Conservation (phyloP, 305 asterid genomes). For the Euphrasia arctica region DNA sequence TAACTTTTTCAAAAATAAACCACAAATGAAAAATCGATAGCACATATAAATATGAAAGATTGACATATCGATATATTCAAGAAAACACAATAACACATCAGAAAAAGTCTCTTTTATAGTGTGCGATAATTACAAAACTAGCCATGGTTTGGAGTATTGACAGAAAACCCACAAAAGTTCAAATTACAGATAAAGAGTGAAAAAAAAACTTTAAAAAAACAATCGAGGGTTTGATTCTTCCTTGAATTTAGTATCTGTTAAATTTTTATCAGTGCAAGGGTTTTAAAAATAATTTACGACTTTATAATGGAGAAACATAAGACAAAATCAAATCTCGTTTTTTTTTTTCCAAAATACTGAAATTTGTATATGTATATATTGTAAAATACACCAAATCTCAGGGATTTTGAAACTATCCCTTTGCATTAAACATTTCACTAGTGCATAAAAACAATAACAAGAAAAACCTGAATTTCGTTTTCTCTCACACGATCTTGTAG, state of each 20-base stretch:
- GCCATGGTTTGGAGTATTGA: neutral
- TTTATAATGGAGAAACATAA: neutral
- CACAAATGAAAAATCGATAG: neutral
- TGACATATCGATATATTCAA: no score
- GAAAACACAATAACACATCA: neutral
- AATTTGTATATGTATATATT: neutral
- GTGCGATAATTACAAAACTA: neutral
- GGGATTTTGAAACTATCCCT: neutral
- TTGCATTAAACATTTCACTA: neutral
- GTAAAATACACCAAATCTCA: neutral
- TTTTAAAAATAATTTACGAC: no score
- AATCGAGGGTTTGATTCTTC: neutral
- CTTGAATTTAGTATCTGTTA: neutral
- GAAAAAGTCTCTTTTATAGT: neutral
- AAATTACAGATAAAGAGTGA: neutral
- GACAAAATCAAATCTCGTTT: neutral
- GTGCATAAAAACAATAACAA: conserved; percentile 8
- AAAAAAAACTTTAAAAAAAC: no score
- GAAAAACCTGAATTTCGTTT: conserved; percentile 77
- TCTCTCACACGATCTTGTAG: conserved; percentile 93
- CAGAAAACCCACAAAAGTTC: neutral
- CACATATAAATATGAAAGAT: no score
- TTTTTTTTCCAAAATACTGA: no score
- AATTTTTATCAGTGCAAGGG: no score
- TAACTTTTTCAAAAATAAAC: conserved; percentile 42